Evolutionary conservation across 2,329 filamentous ascomycete genomes (phyloP).

Genomic region (Hirsutella rhossiliensis): DNA sequence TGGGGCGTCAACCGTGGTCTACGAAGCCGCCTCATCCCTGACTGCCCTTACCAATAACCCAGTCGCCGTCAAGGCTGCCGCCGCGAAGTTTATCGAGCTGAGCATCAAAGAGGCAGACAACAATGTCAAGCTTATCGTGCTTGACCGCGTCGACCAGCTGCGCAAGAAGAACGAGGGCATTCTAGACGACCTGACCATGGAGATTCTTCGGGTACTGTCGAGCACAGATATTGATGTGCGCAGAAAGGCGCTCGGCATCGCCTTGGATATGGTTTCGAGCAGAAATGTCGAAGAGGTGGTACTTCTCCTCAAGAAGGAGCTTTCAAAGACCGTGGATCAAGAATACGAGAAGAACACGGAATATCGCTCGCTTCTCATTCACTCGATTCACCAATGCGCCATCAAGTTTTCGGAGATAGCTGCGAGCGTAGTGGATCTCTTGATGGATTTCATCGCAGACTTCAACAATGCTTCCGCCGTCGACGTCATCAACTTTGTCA

Average conservation of each 20-base stretch:
- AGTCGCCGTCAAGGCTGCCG: conserved; percentile 93
- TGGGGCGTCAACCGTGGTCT: conserved; percentile 85
- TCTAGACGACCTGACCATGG: conserved; percentile 90
- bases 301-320: conserved; percentile 89
- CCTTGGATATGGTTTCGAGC: conserved; percentile 95
- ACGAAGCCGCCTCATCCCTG: conserved; percentile 91
- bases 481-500: conserved; percentile 96
- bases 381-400: conserved; percentile 94
- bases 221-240: conserved; percentile 94
- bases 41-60: conserved; percentile 92
- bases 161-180: conserved; percentile 82
- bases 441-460: conserved; percentile 99
- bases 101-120: conserved; percentile 97
- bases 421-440: conserved; percentile 84
- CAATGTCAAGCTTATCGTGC: conserved; percentile 96
- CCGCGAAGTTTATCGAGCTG: conserved; percentile 90
- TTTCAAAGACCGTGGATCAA: conserved; percentile 94
- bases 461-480: conserved; percentile 96
- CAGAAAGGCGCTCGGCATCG: conserved; percentile 79
- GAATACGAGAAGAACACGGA: conserved; percentile 98
- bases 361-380: conserved; percentile 88
- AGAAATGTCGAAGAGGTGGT: conserved; percentile 98
- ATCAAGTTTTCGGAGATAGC: conserved; percentile 99
- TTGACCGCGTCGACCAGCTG: conserved; percentile 84
- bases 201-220: conserved; percentile 86